Base-by-base conservation (phyloP, 495 filamentous ascomycete genomes). In the Achaetomiella virescens region DNA sequence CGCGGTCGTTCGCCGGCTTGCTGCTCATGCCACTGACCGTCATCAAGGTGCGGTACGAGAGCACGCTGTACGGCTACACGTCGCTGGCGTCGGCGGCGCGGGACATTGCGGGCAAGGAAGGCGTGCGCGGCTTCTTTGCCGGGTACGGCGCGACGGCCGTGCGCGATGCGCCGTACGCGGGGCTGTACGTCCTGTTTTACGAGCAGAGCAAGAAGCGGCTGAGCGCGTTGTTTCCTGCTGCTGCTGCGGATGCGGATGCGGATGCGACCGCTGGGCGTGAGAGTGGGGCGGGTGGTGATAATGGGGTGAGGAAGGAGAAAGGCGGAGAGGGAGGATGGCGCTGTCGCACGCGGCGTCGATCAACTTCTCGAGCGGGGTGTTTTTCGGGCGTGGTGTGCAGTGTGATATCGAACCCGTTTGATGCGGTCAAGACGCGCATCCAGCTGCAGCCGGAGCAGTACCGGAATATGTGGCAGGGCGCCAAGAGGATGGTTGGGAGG, bases 21-120 rank as follows among this genome's bases (percentile, higher is more conserved):
- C 72, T 95, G 40, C 84, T 97, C 74, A 97, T 96, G 91, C 93
- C 93, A 7, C 82, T 97, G 50, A 99, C 93, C 2, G 88, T 97
- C 31, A 81, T 99, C 66, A 99, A 99, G 67, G 95, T 99, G 10
- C 88, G 93, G 44, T 97, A 93, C 66, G 93, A 99, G 66, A 88
- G 83, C 9, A 86, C 79, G 52, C 73, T 89, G 43, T 99, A 96
- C 75, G 71, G 78, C 27, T 99, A 99, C 73, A 76, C 76, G n/a
- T 89, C 88, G 6, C 75, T 99, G 18, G 66, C 76, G 24, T 75
- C 79, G 31, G 93, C 95, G 0, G 81, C 78, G 3, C 79, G 74
- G 14, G 88, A 91, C 61, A 97, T 99, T 31, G 63, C 87, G 14
- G 74, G 73, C 14, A 78, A 75, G 0, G 88, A 95, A 59, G 93